Base-by-base conservation (phyloP, 2,329 filamentous ascomycete species). In the Aspergillus sp. region DNA sequence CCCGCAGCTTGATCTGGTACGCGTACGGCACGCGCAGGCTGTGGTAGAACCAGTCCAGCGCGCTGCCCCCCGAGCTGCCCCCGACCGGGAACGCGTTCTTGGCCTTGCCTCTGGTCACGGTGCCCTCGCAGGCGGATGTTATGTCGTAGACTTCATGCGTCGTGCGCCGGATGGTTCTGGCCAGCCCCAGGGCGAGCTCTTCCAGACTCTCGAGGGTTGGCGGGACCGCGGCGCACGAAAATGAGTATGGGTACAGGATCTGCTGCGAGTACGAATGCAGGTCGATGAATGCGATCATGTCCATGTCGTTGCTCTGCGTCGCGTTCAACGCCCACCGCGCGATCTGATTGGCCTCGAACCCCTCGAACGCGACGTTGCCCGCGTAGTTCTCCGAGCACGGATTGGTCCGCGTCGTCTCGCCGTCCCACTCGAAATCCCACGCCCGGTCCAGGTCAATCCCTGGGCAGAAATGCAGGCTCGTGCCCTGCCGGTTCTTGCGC, bases 241-340 rank as follows among this genome's bases (percentile, higher is more conserved):
- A 94, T 4, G 83, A 80, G 56, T 88, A 96, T 0, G 91, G 91
- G 54, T 91, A 95, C 6, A 96, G 70, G 14, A 98, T 80, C 60
- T 95, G 83, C 61, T 98, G 88, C 0, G 86, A 93, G 58, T 96
- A 98, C 2, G 85, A 89, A 60, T 98, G 91, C 15, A 96, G 69
- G 55, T 98, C 91, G 27, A 96, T 55, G 43, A 93, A 80, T 3
- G 81, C 86, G n/a, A 88, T 74, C 45, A 96, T 86, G 11, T 80
- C 70, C 32, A 80, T 77, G 35, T 81, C 78, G 53, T 80, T 75
- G 44, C 76, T 68, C 5, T 72, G 66, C 0, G 80, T 86, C 57
- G 93, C 73, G 51, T 86, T 89, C 48, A 69, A 75, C 1, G 85
- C 84, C 89, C 89, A 98, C 29, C 80, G 69, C 3, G 85, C 80